Percentiles rank a stretch among this genome's conserved stretches.
Conservation (phyloP, 768 basidiomycete species). For the Amanita jacksonii region DNA sequence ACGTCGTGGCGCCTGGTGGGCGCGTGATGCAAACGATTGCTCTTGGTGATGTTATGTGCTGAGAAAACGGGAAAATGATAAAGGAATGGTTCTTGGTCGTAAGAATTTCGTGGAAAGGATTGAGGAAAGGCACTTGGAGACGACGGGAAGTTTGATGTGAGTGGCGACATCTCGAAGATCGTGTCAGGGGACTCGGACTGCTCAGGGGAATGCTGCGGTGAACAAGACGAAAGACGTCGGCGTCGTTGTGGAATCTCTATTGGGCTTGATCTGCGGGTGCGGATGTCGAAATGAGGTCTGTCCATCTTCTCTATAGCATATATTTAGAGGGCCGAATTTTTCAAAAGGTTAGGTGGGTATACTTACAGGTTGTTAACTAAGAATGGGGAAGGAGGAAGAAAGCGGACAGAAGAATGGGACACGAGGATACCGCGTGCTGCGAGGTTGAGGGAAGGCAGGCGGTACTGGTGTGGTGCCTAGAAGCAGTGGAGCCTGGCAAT, state of each 20-base stretch:
- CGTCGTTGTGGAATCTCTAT: conserved; percentile 36
- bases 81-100: conserved; percentile 26
- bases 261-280: conserved; percentile 25
- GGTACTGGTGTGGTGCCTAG: no score
- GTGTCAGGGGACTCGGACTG: conserved; percentile 34
- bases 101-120: conserved; percentile 13
- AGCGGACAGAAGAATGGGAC: no score
- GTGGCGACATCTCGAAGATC: conserved; percentile 46
- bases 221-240: conserved; percentile 17
- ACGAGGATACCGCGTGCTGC: no score
- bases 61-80: conserved; percentile 28
- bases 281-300: conserved; percentile 11
- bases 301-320: conserved; percentile 5
- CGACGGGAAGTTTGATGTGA: conserved; percentile 20
- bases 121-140: conserved; percentile 14
- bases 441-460: no score
- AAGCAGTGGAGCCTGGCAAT: no score
- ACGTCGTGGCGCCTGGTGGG: conserved; percentile 8
- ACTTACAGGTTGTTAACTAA: conserved; percentile 4
- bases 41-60: not conserved
- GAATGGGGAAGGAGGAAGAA: not conserved
- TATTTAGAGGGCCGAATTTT: conserved; percentile 8
- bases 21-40: not conserved
- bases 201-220: conserved; percentile 22
- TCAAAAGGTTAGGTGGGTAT: not conserved